Evolutionary conservation across 441 rosid species (phyloP), one percentile per base, ranked within the genome.

Genomic region (Euphorbia celastroides): DNA sequence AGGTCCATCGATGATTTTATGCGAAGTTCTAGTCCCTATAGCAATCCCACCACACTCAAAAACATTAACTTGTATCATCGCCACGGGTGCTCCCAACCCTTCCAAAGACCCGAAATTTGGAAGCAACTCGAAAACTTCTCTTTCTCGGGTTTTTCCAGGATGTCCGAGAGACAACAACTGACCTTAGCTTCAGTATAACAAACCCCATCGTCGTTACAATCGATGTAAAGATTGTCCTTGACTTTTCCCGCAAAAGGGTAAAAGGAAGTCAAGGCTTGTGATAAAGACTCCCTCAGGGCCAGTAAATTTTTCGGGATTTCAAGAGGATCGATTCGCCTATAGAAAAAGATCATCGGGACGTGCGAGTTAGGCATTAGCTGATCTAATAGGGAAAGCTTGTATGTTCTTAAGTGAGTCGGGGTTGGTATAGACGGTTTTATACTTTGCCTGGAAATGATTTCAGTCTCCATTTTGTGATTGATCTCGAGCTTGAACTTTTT

Each of bases 381-480:
- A 68, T 82, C 87, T 2, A 75, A 55, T 14, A 86, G 72, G 36
- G 87, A 86, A 38, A 84, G 82, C 42, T 77, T 79, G 70, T 74
- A 71, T 50, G 73, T 78, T 61, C 32, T 67, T n/a, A 77, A 75
- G 70, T 73, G 78, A 16, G 7, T n/a, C 7, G 85, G 83, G 1
- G 88, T 78, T 50, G 82, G 75, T 1, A 78, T 70, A 54, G 87
- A 80, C 20, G 88, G 86, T 62, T 77, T 87, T 60, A 87, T 60
- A 71, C 1, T 42, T 42, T 42, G 16, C 17, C 5, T 42, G 5
- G 17, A 42, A 10, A 42, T 10, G 48, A 42, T 42, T 42, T 42
- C 17, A 42, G 9, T 13, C 17, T 42, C 48, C 48, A 12, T 42
- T 34, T 34, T n/a, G n/a, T n/a, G n/a, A n/a, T n/a, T n/a, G n/a